These are phyloP conservation scores for Theileria annulata DNA, from an alignment of 169 alveolate species.

Conservation along the genomic window DNA sequence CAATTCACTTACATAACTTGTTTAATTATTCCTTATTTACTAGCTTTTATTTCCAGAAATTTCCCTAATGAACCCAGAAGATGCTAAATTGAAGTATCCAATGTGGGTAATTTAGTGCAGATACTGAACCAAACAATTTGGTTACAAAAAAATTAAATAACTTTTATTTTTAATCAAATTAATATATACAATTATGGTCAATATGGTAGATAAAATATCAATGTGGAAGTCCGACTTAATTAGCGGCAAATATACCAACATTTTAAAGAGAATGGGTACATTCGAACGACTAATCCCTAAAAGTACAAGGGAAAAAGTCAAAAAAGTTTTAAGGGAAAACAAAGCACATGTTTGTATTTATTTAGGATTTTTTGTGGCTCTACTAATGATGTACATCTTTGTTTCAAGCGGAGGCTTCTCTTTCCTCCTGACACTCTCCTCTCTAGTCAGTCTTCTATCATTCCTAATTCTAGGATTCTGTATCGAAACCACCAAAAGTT, in stretches of 20 bases:
- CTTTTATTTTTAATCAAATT: background rate
- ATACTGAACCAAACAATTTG: background rate
- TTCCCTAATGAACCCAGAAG: background rate
- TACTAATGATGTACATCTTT: conserved; percentile 77
- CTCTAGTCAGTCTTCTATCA: conserved; percentile 85
- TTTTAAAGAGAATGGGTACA: conserved; percentile 18
- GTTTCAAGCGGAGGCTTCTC: conserved; percentile 93
- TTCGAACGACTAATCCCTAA: conserved; percentile 6
- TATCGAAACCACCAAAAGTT: conserved; percentile 80
- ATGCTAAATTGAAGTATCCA: background rate
- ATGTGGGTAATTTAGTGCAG: conserved; percentile 25
- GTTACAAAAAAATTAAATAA: background rate
- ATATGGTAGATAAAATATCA: background rate
- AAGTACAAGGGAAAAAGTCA: conserved; percentile 28
- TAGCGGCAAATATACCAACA: background rate
- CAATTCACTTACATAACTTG: background rate
- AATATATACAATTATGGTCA: background rate
- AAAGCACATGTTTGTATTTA: conserved; percentile 47
- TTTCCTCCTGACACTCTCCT: conserved; percentile 86
- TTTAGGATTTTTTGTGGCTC: conserved; percentile 60
- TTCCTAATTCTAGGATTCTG: conserved; percentile 86
- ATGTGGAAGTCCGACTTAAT: background rate
- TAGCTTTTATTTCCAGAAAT: background rate
- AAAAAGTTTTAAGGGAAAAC: conserved; percentile 32
- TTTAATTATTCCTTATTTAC: too few relatives aligned